Percentiles rank a stretch among this genome's conserved stretches.
Evolutionary conservation across 2,329 filamentous ascomycete species (phyloP).

Genomic region (Epichloe aotearoae): DNA sequence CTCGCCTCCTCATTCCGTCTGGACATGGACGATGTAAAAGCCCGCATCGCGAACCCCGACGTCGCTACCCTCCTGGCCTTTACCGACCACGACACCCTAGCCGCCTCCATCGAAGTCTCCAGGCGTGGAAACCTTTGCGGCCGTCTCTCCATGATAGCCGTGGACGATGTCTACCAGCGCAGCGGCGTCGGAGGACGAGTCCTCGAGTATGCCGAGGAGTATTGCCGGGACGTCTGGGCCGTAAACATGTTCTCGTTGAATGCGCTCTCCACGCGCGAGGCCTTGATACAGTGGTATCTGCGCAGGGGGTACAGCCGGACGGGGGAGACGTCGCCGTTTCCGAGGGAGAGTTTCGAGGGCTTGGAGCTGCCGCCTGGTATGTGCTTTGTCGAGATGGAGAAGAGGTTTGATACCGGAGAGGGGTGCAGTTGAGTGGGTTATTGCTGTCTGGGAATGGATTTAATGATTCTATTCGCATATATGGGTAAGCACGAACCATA

Average conservation of each 20-base stretch:
- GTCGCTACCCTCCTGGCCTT: constrained; percentile 3
- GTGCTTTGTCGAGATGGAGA: constrained; percentile 23
- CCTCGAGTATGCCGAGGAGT: constrained; percentile 18
- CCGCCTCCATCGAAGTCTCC: constrained; percentile 14
- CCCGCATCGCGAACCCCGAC: constrained; percentile 3
- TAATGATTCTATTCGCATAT: too few relatives aligned
- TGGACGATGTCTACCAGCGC: constrained; percentile 17
- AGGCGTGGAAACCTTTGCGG: constrained; percentile 12
- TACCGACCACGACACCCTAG: not conserved
- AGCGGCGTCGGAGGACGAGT: constrained; percentile 21
- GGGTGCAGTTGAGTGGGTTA: too few relatives aligned
- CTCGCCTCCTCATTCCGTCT: not conserved
- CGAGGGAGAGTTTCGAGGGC: constrained; percentile 10
- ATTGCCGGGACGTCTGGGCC: constrained; percentile 16
- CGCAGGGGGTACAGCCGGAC: constrained; percentile 21
- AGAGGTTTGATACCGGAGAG: constrained; percentile 9
- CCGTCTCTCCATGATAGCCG: constrained; percentile 22
- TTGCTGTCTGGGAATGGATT: too few relatives aligned
- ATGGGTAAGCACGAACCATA: too few relatives aligned
- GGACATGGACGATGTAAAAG: constrained; percentile 5
- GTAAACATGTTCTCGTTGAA: constrained; percentile 17
- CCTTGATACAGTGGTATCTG: constrained; percentile 23
- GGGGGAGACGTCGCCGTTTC: constrained; percentile 21
- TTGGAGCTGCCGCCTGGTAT: constrained; percentile 16
- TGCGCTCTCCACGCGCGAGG: constrained; percentile 19